These are phyloP conservation scores for Mycosphaerella arachidis DNA, from an alignment of 2,329 filamentous ascomycete genomes.

Conservation along the genomic window DNA sequence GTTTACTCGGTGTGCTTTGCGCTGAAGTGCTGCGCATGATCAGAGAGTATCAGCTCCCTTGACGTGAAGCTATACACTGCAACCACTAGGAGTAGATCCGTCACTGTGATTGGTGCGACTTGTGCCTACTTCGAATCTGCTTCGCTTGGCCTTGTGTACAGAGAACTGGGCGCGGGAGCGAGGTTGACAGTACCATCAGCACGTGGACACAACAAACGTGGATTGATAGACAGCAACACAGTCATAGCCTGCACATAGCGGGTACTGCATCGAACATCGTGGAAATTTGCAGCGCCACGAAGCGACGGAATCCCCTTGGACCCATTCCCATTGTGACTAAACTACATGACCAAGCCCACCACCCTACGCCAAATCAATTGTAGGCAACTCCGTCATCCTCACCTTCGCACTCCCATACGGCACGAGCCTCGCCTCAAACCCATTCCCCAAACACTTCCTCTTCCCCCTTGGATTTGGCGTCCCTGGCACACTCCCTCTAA, in stretches of 20 bases:
- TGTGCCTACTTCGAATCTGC: not conserved
- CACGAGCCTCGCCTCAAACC: constrained; percentile 29
- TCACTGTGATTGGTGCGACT: not conserved
- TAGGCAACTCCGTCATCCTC: constrained; percentile 36
- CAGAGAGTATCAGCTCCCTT: not conserved
- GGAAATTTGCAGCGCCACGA: too few relatives aligned
- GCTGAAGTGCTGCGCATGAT: not conserved
- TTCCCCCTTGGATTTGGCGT: constrained; percentile 23
- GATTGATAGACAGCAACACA: too few relatives aligned
- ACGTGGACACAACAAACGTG: too few relatives aligned
- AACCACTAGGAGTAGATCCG: not conserved
- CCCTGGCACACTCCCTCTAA: constrained; percentile 28
- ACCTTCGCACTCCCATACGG: constrained; percentile 37
- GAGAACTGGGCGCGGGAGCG: too few relatives aligned
- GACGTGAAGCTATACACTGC: not conserved
- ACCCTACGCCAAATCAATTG: constrained; percentile 10
- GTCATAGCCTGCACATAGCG: too few relatives aligned
- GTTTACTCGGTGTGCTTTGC: too few relatives aligned
- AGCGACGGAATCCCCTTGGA: too few relatives aligned
- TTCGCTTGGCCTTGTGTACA: too few relatives aligned
- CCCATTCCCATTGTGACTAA: too few relatives aligned
- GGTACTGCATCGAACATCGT: too few relatives aligned
- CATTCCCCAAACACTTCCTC: constrained; percentile 26
- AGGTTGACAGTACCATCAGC: too few relatives aligned
- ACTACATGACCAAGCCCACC: too few relatives aligned